Evolutionary conservation across 1,139 yeast genomes (phyloP).

Genomic region (Yamadazyma dushanensis): DNA sequence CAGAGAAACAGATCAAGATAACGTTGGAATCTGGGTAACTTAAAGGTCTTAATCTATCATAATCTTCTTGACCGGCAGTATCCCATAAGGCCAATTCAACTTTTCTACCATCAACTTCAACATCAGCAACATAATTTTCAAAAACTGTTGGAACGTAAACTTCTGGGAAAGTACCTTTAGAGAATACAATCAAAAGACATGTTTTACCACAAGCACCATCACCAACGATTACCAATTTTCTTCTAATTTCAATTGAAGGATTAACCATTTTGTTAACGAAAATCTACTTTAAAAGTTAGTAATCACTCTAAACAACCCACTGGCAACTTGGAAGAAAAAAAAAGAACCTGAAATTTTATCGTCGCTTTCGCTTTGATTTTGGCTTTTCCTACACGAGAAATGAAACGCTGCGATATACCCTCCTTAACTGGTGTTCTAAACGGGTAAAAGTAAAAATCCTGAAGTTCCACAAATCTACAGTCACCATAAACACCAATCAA

Average conservation of each 20-base stretch:
- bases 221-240: conserved; percentile 82
- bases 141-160: conserved; percentile 95
- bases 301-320: neutral
- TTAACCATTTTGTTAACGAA: conserved; percentile 36
- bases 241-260: conserved; percentile 67
- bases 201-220: conserved; percentile 90
- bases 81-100: conserved; percentile 96
- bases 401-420: conserved; percentile 1
- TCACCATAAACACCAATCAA: no score
- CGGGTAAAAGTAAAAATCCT: no score
- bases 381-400: conserved; percentile 2
- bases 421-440: neutral
- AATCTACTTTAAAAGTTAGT: neutral
- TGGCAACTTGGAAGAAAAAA: neutral
- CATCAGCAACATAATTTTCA: conserved; percentile 93
- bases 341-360: conserved; percentile 5
- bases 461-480: no score
- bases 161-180: conserved; percentile 95
- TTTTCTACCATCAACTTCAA: conserved; percentile 90
- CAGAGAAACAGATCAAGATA: conserved; percentile 86
- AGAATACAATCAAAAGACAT: conserved; percentile 79
- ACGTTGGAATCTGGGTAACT: conserved; percentile 94
- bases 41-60: conserved; percentile 90
- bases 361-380: neutral
- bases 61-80: conserved; percentile 98